Base-by-base conservation (phyloP, 2,329 filamentous ascomycete species). In the Verticillium nubilum region DNA sequence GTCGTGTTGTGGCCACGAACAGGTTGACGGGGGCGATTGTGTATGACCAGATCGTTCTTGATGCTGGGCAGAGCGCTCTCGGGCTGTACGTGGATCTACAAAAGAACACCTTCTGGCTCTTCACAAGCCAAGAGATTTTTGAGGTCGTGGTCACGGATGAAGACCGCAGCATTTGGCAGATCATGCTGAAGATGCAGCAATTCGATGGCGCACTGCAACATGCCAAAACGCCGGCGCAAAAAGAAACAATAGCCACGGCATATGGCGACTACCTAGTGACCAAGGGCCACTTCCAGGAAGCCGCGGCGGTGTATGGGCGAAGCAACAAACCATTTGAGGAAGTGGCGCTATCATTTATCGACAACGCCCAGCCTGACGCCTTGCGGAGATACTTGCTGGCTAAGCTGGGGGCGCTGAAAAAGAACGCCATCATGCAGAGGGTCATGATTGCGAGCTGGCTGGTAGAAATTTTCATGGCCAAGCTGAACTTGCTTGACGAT, bases 311-410 rank as follows among this genome's bases (percentile, higher is more conserved):
- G 2, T 97, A 97, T 72, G 95, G 95, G 13, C 92, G 92, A 72
- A 98, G 95, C 74, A 97, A 91, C 71, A 98, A 98, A 76, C 88
- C 92, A 0, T 99, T 99, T 66, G 95, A 99, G 71, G 92, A 99
- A 70, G 94, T 99, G 53, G 93, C 93, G 25, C 80, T 99, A 35
- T 87, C 86, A 1, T 90, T 99, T 68, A 93, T 99, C 65, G 93
- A 98, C 73, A 89, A 90, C 64, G 87, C 88, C 42, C 92, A 98
- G 72, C 89, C 92, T 59, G 94, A 98, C 76, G 94, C 95, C 1
- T 75, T 99, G 64, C 86, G 94, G 54, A 94, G 91, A 68, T 99
- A 99, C 68, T 81, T 99, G 4, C 74, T 94, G 25, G 90, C 92
- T 0, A 97, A 96, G 74, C 79, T 99, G 31, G 82, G 84, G 7